A percentile compares a stretch with the other conserved stretches of the same genome.
These are phyloP conservation scores for Albophoma yamanashiensis DNA, from an alignment of 2,329 filamentous ascomycete species.

Conservation along the genomic window DNA sequence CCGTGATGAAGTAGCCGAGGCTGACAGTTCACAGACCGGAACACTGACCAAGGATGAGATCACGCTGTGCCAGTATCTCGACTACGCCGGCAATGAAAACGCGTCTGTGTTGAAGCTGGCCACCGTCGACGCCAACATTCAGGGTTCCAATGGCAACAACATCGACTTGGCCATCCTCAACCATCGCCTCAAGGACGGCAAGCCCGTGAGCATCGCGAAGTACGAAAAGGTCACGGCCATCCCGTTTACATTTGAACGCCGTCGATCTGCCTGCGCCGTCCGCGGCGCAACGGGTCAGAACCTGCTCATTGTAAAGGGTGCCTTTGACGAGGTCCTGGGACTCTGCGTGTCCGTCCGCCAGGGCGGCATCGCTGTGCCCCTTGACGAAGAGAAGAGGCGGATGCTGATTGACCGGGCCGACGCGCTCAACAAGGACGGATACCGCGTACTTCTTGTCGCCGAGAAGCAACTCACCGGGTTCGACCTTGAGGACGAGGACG, in stretches of 20 bases:
- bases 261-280: slow-evolving; percentile 12
- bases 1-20: background rate
- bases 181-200: slow-evolving; percentile 5
- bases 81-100: slow-evolving; percentile 8
- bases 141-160: slow-evolving; percentile 16
- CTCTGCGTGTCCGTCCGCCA: slow-evolving; percentile 10
- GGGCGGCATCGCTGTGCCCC: slow-evolving; percentile 4
- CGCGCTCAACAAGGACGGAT: slow-evolving; percentile 9
- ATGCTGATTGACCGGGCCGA: slow-evolving; percentile 6
- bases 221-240: slow-evolving; percentile 12
- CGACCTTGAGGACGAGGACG: slow-evolving; percentile 8
- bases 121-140: slow-evolving; percentile 13
- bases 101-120: slow-evolving; percentile 14
- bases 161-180: slow-evolving; percentile 15
- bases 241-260: slow-evolving; percentile 16
- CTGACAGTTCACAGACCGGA: slow-evolving; percentile 9
- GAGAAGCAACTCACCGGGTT: slow-evolving; percentile 8
- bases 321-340: slow-evolving; percentile 15
- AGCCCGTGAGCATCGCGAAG: slow-evolving; percentile 8
- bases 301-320: slow-evolving; percentile 18
- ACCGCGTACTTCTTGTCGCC: slow-evolving; percentile 13
- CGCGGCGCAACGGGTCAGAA: slow-evolving; percentile 10
- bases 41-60: slow-evolving; percentile 18
- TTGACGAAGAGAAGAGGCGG: slow-evolving; percentile 8
- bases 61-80: slow-evolving; percentile 11